A percentile compares a stretch with the other conserved stretches of the same genome.
These are phyloP conservation scores for Hericium erinaceus DNA, from an alignment of 768 basidiomycete genomes.

Conservation along the genomic window DNA sequence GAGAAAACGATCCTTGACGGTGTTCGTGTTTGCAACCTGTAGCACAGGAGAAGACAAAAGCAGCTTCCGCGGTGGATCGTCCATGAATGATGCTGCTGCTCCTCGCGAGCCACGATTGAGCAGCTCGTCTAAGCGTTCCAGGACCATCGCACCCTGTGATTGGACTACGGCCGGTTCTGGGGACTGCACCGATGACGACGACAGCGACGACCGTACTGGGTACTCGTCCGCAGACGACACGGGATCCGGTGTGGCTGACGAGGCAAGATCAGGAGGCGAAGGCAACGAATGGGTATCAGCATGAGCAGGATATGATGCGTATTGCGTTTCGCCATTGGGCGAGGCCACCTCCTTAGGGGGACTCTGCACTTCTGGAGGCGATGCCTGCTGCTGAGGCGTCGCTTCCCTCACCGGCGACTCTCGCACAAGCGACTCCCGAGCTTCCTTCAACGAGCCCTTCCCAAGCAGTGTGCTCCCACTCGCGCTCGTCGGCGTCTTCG, in stretches of 20 bases:
- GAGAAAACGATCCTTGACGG: constrained; percentile 90
- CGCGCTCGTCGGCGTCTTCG: constrained; percentile 39
- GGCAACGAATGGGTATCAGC: constrained; percentile 12
- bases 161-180: constrained; percentile 27
- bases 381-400: constrained; percentile 3
- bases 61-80: constrained; percentile 81
- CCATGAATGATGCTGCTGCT: constrained; percentile 48
- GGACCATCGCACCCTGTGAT: constrained; percentile 41
- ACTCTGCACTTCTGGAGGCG: neutral
- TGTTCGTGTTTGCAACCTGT: constrained; percentile 90
- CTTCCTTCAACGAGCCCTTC: constrained; percentile 19
- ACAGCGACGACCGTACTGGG: constrained; percentile 59
- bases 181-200: constrained; percentile 64
- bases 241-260: constrained; percentile 67
- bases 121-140: constrained; percentile 65
- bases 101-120: constrained; percentile 53
- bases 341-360: neutral
- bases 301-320: constrained; percentile 26
- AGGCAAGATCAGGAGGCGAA: constrained; percentile 42
- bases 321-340: constrained; percentile 11
- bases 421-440: constrained; percentile 13
- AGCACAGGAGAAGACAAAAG: constrained; percentile 79
- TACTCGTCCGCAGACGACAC: constrained; percentile 70
- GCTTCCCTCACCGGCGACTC: neutral
- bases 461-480: constrained; percentile 27